phyloP scores from a whole-genome alignment of 257 asterid species.

The Solanum commersonii region DNA sequence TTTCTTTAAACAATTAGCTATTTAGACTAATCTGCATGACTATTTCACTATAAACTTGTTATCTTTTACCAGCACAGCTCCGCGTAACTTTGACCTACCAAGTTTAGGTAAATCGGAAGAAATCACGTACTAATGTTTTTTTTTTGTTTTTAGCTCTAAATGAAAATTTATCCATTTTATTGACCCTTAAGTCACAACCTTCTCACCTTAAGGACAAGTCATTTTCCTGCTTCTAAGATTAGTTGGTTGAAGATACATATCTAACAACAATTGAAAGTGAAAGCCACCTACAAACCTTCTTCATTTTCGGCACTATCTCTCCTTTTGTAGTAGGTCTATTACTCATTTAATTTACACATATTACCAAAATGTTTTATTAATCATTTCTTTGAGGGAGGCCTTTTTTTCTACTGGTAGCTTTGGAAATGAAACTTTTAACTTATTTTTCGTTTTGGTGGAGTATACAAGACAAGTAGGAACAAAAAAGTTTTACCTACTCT shows the following conservation, averaged over 20 bases:
- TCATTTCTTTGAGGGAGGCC: neutral
- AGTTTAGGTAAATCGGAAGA: neutral
- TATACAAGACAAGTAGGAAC: neutral
- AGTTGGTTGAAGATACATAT: neutral
- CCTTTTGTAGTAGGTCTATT: neutral
- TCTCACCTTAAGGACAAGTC: neutral
- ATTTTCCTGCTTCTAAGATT: neutral
- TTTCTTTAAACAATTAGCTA: neutral
- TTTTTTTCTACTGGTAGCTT: neutral
- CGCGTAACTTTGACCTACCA: neutral
- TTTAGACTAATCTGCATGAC: neutral
- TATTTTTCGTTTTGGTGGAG: neutral
- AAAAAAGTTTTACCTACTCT: neutral
- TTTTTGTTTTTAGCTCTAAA: neutral
- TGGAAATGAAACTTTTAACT: neutral
- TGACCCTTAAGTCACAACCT: neutral
- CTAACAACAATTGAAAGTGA: neutral
- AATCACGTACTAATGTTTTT: neutral
- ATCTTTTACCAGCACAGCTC: neutral
- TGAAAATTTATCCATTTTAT: neutral
- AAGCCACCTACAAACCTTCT: constrained; percentile 1
- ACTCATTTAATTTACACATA: neutral
- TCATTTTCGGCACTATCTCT: neutral
- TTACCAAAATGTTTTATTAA: neutral
- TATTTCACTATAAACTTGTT: neutral